Base-by-base conservation (phyloP, 1,139 yeast species). In the Suhomyces ambrosiae region DNA sequence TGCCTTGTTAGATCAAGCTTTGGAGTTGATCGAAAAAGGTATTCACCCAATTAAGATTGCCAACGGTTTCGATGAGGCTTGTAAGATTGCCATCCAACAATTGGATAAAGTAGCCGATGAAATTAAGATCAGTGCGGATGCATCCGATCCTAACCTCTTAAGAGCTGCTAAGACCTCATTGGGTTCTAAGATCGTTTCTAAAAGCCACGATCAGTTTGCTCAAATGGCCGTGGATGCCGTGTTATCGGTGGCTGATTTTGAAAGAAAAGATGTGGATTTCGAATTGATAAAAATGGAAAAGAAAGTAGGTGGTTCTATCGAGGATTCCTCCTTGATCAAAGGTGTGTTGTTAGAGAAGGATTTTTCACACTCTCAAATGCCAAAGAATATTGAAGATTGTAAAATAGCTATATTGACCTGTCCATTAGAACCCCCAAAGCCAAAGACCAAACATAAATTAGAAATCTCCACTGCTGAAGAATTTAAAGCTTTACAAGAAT, bases 381-480 rank as follows among this genome's bases (percentile, higher is more conserved):
- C 96, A 32, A 87, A 86, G 57, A 65, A 65, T 37, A 76, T 92
- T 31, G 73, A 76, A 42, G 86, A 90, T 63, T 95, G 90, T 48
- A 87, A 85, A 61, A 76, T 94, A 48, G 98, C 98, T 35, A 90
- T 92, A 49, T 75, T 92, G 60, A 92, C 99, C 2, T 90, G 97
- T 69, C 97, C 99, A 53, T 92, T 92, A 60, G 99, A 92, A 71
- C 99, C 99, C 29, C 99, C 99, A 53, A 92, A 92, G 68, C 99
- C 98, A 52, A 94, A 92, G 70, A 94, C 99, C 14, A 92, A 92
- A 67, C 98, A 94, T 69, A 92, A 92, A 74, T 76, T 92, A 56
- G 97, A 92, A 60, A 92, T 94, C 47, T 79, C 92, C 13, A 71
- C 85, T 14, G 97, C 89, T 15, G 97, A 90, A 55, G 98, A 94